Conservation (phyloP, 176 grass and related monocot genomes). For the Avena insularis region DNA sequence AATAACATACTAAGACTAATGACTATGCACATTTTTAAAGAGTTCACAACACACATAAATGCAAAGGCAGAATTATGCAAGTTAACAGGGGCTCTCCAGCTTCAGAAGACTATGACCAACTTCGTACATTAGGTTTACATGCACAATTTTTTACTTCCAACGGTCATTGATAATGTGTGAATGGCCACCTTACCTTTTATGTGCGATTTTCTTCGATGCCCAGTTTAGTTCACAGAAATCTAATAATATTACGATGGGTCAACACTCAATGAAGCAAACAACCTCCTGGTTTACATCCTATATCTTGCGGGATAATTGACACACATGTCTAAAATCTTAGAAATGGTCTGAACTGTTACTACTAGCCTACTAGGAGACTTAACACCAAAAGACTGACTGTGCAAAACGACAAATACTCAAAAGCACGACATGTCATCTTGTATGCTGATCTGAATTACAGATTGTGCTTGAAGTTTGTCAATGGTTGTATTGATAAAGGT, state of each 20-base stretch:
- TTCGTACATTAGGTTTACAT: background rate
- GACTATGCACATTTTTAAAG: background rate
- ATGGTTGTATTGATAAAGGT: background rate
- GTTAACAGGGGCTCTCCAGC: background rate
- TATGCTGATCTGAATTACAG: background rate
- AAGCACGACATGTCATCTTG: background rate
- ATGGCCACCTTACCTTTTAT: background rate
- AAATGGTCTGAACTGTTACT: background rate
- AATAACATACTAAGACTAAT: background rate
- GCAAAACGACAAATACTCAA: background rate
- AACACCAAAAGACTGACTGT: background rate
- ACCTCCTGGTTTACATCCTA: background rate
- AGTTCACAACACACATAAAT: slow-evolving; percentile 36
- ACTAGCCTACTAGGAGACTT: background rate
- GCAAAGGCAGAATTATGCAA: background rate
- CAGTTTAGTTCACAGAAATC: background rate
- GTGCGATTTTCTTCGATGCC: background rate
- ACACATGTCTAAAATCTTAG: background rate
- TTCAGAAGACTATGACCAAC: background rate
- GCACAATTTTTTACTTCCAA: background rate
- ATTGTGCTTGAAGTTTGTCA: background rate
- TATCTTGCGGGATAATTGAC: background rate
- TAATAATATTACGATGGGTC: background rate
- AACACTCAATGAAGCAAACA: background rate
- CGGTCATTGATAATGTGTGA: background rate